Evolutionary conservation across 495 filamentous ascomycete genomes (phyloP).

Genomic region (Eremomyces bilateralis): DNA sequence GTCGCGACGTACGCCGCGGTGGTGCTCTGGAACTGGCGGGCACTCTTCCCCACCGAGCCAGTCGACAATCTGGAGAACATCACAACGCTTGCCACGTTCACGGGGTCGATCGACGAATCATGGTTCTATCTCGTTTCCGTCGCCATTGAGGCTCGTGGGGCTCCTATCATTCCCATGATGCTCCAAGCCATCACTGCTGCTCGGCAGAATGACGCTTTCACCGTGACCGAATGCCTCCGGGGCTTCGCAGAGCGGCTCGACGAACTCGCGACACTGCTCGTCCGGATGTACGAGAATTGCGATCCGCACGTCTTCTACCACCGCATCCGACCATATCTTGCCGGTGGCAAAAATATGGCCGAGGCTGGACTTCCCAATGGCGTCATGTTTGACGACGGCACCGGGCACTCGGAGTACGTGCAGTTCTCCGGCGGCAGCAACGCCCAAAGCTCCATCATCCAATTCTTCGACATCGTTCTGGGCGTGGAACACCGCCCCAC

Average conservation of each 20-base stretch:
- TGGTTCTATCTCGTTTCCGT: slow-evolving; percentile 96
- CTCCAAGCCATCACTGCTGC: slow-evolving; percentile 70
- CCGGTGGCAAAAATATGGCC: slow-evolving; percentile 91
- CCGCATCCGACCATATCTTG: slow-evolving; percentile 79
- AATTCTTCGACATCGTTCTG: slow-evolving; percentile 85
- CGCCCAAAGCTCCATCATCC: slow-evolving; percentile 83
- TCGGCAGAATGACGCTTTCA: slow-evolving; percentile 38
- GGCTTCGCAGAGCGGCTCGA: slow-evolving; percentile 71
- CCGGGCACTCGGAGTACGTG: slow-evolving; percentile 39
- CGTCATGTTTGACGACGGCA: slow-evolving; percentile 65
- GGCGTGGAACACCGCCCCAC: slow-evolving; percentile 84
- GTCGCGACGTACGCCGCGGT: slow-evolving; percentile 90
- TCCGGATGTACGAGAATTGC: slow-evolving; percentile 80
- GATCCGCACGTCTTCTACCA: slow-evolving; percentile 89
- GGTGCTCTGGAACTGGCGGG: slow-evolving; percentile 89
- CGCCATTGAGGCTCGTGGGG: slow-evolving; percentile 85
- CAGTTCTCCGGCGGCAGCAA: slow-evolving; percentile 84
- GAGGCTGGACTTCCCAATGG: slow-evolving; percentile 77
- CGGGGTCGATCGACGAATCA: slow-evolving; percentile 88
- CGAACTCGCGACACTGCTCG: slow-evolving; percentile 50
- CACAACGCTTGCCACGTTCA: slow-evolving; percentile 68
- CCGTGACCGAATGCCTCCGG: slow-evolving; percentile 53
- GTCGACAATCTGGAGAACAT: slow-evolving; percentile 71
- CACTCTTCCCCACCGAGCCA: slow-evolving; percentile 58
- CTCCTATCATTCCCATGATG: slow-evolving; percentile 73